phyloP scores from a whole-genome alignment of 2,329 filamentous ascomycete genomes.

The Fusarium aywerte region DNA sequence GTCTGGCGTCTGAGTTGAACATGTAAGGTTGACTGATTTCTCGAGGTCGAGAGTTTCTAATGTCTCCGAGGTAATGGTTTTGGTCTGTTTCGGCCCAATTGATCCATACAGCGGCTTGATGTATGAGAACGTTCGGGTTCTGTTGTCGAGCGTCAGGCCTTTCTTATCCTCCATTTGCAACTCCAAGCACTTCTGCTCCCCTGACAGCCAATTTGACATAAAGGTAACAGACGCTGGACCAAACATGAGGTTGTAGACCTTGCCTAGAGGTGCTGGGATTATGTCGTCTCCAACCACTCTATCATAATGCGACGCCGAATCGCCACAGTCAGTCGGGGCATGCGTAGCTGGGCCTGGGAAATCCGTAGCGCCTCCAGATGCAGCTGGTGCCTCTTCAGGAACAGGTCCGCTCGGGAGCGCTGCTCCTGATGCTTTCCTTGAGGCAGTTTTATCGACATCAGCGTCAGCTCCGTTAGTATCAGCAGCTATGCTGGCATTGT shows the following conservation, averaged over 20 bases:
- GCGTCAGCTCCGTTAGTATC: slow-evolving; percentile 58
- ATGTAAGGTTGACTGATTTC: slow-evolving; percentile 83
- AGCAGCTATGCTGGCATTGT: slow-evolving; percentile 72
- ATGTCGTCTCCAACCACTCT: slow-evolving; percentile 86
- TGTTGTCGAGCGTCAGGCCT: slow-evolving; percentile 79
- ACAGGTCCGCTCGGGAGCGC: slow-evolving; percentile 56
- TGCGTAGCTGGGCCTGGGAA: slow-evolving; percentile 89
- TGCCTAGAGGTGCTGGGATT: slow-evolving; percentile 87
- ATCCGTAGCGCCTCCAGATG: slow-evolving; percentile 63
- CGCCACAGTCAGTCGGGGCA: slow-evolving; percentile 84
- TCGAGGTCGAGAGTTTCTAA: slow-evolving; percentile 89
- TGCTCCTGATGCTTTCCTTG: slow-evolving; percentile 76
- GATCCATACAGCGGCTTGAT: slow-evolving; percentile 88
- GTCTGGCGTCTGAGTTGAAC: slow-evolving; percentile 89
- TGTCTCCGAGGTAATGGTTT: slow-evolving; percentile 87
- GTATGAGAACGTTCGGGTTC: slow-evolving; percentile 80
- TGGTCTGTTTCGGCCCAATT: slow-evolving; percentile 93
- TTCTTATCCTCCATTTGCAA: slow-evolving; percentile 87
- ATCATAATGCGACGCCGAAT: slow-evolving; percentile 82
- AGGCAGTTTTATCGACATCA: slow-evolving; percentile 69
- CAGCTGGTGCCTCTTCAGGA: slow-evolving; percentile 60
- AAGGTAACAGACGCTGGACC: slow-evolving; percentile 82
- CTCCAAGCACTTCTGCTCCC: slow-evolving; percentile 91
- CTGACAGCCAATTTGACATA: slow-evolving; percentile 86
- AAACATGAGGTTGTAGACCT: slow-evolving; percentile 89